Conservation (phyloP, 495 filamentous ascomycete species). For the Pseudomonodictys pantanalensis region DNA sequence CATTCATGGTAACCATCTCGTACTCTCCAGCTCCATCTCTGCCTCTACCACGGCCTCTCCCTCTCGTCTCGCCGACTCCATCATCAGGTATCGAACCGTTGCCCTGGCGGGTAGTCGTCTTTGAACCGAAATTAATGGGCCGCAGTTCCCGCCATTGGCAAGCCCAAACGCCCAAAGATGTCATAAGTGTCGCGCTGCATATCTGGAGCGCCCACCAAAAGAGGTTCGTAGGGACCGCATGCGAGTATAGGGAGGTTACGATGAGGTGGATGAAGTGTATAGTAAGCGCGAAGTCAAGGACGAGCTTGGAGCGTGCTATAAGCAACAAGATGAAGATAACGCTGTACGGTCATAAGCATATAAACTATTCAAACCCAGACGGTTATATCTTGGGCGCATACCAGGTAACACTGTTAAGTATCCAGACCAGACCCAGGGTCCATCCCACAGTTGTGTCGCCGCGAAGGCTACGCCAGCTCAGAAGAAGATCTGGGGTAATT, state of each 20-base stretch:
- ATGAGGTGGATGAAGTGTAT: constrained; percentile 85
- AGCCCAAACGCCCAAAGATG: constrained; percentile 75
- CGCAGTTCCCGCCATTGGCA: constrained; percentile 85
- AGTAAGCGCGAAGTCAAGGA: constrained; percentile 90
- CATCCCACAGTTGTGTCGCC: constrained; percentile 92
- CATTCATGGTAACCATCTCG: constrained; percentile 74
- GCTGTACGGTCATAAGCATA: constrained; percentile 41
- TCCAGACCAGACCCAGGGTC: constrained; percentile 84
- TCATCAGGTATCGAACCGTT: constrained; percentile 42
- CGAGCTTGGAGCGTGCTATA: constrained; percentile 81
- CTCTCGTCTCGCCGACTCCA: constrained; percentile 51
- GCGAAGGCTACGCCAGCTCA: constrained; percentile 77
- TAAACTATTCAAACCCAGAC: not conserved
- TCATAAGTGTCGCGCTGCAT: constrained; percentile 66
- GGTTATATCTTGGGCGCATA: constrained; percentile 50
- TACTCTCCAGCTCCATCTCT: constrained; percentile 67
- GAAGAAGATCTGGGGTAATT: constrained; percentile 68
- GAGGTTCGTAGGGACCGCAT: constrained; percentile 64
- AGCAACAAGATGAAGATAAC: constrained; percentile 75
- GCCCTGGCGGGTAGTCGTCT: constrained; percentile 37
- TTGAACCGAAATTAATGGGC: constrained; percentile 83
- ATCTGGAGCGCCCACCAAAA: constrained; percentile 88
- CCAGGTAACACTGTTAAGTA: constrained; percentile 74
- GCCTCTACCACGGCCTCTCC: constrained; percentile 52
- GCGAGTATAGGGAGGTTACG: constrained; percentile 70